Evolutionary conservation across 2,329 filamentous ascomycete genomes (phyloP).

Genomic region (Arthrobotrys musiformis): DNA sequence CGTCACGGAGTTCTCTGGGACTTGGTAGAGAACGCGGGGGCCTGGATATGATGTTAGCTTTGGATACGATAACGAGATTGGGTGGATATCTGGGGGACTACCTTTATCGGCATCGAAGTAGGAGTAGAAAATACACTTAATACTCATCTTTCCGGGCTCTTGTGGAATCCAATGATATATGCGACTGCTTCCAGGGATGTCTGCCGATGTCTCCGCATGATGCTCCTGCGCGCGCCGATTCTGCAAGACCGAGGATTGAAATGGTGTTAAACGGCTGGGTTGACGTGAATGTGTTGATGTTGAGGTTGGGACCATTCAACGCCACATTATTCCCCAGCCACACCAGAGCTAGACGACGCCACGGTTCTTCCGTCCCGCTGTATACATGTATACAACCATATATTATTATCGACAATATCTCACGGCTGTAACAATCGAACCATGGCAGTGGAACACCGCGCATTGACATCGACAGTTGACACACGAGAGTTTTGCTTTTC

Average conservation of each 20-base stretch:
- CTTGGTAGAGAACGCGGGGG: conserved; percentile 73
- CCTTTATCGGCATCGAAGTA: conserved; percentile 75
- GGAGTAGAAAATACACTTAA: conserved; percentile 77
- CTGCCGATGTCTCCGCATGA: conserved; percentile 5
- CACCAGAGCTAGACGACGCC: neutral
- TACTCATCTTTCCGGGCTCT: conserved; percentile 60
- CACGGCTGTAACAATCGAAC: neutral
- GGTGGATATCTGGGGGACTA: conserved; percentile 59
- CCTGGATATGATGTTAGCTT: conserved; percentile 62
- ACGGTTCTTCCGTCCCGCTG: neutral
- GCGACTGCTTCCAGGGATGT: neutral
- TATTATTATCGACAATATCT: too few species aligned
- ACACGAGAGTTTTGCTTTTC: conserved; percentile 7
- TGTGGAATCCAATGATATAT: neutral
- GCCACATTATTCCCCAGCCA: conserved; percentile 10
- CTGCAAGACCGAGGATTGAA: too few species aligned
- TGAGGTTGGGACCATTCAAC: neutral
- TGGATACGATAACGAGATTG: conserved; percentile 52
- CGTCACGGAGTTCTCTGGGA: conserved; percentile 71
- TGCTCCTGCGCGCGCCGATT: conserved; percentile 2
- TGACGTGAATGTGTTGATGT: neutral
- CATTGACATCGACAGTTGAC: conserved; percentile 11
- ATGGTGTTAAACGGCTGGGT: too few species aligned
- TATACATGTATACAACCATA: too few species aligned
- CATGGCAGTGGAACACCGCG: conserved; percentile 1